Base-by-base conservation (phyloP, 1,284 basidiomycete species). In the Lignosus rhinocerotis region DNA sequence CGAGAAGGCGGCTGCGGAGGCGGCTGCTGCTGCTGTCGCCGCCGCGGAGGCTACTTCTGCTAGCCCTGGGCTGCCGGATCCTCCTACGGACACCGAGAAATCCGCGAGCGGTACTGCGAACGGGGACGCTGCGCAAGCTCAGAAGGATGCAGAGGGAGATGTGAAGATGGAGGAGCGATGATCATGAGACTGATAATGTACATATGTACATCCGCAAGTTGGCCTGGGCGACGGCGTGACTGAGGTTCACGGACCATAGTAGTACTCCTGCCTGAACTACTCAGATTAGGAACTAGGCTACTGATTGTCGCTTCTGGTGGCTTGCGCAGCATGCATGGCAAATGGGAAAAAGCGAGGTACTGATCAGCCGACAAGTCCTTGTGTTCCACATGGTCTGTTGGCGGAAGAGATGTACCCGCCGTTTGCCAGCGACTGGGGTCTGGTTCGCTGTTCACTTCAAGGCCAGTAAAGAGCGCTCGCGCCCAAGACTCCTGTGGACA, bases 141-240 rank as follows among this genome's bases (percentile, higher is more conserved):
- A 44, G 65, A 62, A 60, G 59, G 79, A 80, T 52, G 66, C 57
- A 14, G 79, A 81, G 43, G 78, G 75, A 43, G 85, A 86, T 67
- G 78, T 81, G 46, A 82, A 78, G 72, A 86, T 85, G 85, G 84
- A 83, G 61, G 48, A 50, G 34, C 48, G 48, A 30, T 50, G 25
- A 25, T 25, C 25, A 25, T 25, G 25, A 25, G 4, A 25, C 25
- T 25, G 25, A 25, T 4, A 25, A 4, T 25, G 25, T 25, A 4
- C 25, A 25, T 25, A 2, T 25, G 25, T 25, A 4, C 25, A 25
- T 25, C 4, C 4, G 25, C 25, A 4, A 25, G 25, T 2, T 25
- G 25, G 25, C 25, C 25, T 4, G 2, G 25, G 25, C 25, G 25
- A 25, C 25, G 25, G 25, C 25, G 25, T 25, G 25, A 25, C 25